Evolutionary conservation across 1,139 yeast genomes (phyloP), one percentile per base, ranked within the genome.

Genomic region (Yamadazyma taylorii): DNA sequence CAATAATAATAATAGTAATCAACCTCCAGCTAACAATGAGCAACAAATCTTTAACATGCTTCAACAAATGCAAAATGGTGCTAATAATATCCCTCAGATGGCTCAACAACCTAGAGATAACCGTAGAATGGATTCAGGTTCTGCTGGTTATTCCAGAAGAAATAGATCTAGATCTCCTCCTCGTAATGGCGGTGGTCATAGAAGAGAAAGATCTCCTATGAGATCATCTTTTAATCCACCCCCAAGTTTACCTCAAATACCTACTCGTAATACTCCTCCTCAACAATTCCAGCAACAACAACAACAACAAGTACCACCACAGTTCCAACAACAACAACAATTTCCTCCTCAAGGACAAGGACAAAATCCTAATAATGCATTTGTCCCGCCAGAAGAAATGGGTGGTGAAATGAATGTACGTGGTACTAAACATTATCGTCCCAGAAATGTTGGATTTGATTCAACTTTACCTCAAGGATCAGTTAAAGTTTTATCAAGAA

Each of bases 401-500:
- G 21, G 30, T 16, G 81, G 79, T 37, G 92, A 85, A 58, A 64
- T 69, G 53, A 85, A 85, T 55, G 61, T 72, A 12, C 87, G 84
- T 32, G 83, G 84, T 3, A 81, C 79, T 37, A 81, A 85, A 5
- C 89, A 85, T 58, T 84, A 68, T 58, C 79, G 94, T 60, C 82
- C 83, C 24, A 81, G 81, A 55, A 79, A 78, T 43, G 81, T 85
- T 28, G 76, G 81, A 11, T 76, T 75, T 55, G 96, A 88, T 56
- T 73, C 76, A 29, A 64, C 79, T 16, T 63, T 89, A 37, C 96
- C 96, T 2, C 79, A 80, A 40, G 96, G 90, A 28, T 75, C 85
- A 25, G 77, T 92, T 50, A 85, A 85, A 56, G 96, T 90, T 3
- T 75, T 78, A 50, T 85, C 95, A 36, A 81, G 98, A 64, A 92